These are phyloP conservation scores for Apiospora saccharicola DNA, from an alignment of 2,329 filamentous ascomycete species.

Conservation along the genomic window DNA sequence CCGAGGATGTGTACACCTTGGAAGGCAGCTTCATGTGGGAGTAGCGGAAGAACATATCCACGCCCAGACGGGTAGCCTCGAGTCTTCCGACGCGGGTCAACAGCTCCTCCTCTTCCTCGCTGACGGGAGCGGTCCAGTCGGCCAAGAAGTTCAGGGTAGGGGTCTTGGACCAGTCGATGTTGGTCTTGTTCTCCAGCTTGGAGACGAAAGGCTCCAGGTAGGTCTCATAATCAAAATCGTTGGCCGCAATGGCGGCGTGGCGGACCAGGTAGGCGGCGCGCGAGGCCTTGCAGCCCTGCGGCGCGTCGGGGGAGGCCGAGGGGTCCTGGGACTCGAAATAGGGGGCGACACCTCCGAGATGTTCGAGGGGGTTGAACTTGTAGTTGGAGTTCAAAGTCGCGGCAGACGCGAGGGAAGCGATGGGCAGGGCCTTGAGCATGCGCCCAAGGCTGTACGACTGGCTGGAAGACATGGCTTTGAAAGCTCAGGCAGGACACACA, in stretches of 20 bases:
- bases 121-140: conserved; percentile 64
- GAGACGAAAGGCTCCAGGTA: conserved; percentile 64
- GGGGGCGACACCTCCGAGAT: conserved; percentile 29
- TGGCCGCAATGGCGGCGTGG: conserved; percentile 68
- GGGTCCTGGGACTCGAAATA: conserved; percentile 65
- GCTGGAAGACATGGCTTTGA: conserved; percentile 11
- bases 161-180: conserved; percentile 63
- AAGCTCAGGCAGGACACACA: conserved; percentile 9
- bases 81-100: conserved; percentile 67
- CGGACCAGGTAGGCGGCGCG: conserved; percentile 63
- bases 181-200: conserved; percentile 65
- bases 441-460: conserved; percentile 9
- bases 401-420: conserved; percentile 27
- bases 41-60: conserved; percentile 66
- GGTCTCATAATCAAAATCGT: conserved; percentile 64
- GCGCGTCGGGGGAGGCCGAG: conserved; percentile 50
- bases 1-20: conserved; percentile 68
- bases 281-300: conserved; percentile 58
- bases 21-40: conserved; percentile 59
- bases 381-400: conserved; percentile 30
- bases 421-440: conserved; percentile 24
- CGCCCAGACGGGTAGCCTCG: conserved; percentile 66
- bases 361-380: conserved; percentile 31
- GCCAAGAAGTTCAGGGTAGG: conserved; percentile 63
- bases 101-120: conserved; percentile 63